A percentile compares a stretch with the other conserved stretches of the same genome.
Conservation (phyloP, 495 filamentous ascomycete genomes). For the Penicillium bialowiezense region DNA sequence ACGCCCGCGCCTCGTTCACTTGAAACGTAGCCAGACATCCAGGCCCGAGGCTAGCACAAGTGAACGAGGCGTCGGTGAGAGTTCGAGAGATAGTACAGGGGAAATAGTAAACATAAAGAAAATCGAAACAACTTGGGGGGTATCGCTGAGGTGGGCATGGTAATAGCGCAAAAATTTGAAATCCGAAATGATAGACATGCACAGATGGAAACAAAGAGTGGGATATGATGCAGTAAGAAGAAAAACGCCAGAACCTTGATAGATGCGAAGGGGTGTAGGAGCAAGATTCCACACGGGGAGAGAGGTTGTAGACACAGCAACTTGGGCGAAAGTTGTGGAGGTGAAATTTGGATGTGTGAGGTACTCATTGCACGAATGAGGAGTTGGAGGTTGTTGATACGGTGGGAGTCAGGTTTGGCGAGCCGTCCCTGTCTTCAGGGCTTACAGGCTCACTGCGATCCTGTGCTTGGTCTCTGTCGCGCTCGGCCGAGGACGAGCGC, state of each 20-base stretch:
- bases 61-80: not conserved
- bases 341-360: not conserved
- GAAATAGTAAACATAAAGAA: conserved; percentile 9
- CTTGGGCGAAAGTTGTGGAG: not conserved
- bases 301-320: not conserved
- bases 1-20: not conserved
- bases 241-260: conserved; percentile 17
- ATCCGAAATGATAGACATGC: conserved; percentile 15
- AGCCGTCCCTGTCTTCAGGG: conserved; percentile 35
- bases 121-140: conserved; percentile 21
- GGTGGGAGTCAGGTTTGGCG: conserved; percentile 39
- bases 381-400: conserved; percentile 39
- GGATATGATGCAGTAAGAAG: conserved; percentile 23
- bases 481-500: conserved; percentile 46
- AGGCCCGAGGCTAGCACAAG: not conserved
- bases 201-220: conserved; percentile 15
- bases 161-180: conserved; percentile 16
- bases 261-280: conserved; percentile 4
- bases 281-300: conserved; percentile 1
- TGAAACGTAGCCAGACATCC: not conserved
- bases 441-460: conserved; percentile 32
- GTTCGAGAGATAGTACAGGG: conserved; percentile 3
- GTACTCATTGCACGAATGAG: conserved; percentile 25
- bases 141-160: conserved; percentile 25
- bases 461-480: conserved; percentile 35